These are phyloP conservation scores for Pseudocercospora crystallina DNA, from an alignment of 2,329 filamentous ascomycete species.

Conservation along the genomic window DNA sequence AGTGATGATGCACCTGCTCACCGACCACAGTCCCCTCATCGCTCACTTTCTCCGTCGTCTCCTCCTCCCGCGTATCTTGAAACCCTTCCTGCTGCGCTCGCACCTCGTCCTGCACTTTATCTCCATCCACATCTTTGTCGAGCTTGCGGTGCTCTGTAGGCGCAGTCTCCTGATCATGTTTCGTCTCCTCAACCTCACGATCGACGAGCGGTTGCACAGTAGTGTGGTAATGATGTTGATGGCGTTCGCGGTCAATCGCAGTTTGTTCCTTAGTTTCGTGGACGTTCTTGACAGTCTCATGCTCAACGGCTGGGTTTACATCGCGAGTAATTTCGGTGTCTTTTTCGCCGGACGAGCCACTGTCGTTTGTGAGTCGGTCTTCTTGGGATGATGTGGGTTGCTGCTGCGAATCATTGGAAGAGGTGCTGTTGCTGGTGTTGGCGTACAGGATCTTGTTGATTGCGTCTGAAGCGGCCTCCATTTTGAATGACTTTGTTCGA, in stretches of 20 bases:
- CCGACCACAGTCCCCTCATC: conserved; percentile 18
- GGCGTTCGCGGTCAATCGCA: conserved; percentile 20
- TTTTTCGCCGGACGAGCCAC: conserved; percentile 9
- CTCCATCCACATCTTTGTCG: conserved; percentile 23
- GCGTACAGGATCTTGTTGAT: conserved; percentile 13
- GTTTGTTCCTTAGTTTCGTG: conserved; percentile 19
- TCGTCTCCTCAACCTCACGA: conserved; percentile 18
- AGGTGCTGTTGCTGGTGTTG: no score
- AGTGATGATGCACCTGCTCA: conserved; percentile 29
- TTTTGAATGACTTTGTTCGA: neutral
- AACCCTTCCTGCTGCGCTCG: conserved; percentile 20
- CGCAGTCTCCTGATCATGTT: conserved; percentile 23
- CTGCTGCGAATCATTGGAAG: no score
- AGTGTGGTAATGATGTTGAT: conserved; percentile 32
- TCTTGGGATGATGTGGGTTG: neutral
- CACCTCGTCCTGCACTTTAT: conserved; percentile 22
- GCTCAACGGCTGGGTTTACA: conserved; percentile 25
- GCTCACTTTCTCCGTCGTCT: conserved; percentile 15
- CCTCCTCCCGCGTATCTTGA: conserved; percentile 19
- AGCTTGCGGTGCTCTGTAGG: conserved; percentile 21
- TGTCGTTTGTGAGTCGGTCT: neutral
- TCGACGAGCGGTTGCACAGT: conserved; percentile 29
- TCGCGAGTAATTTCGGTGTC: conserved; percentile 22
- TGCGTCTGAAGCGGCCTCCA: conserved; percentile 14
- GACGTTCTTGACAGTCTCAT: conserved; percentile 16